Base-by-base conservation (phyloP, 2,329 filamentous ascomycete genomes). In the Apiospora aurea region DNA sequence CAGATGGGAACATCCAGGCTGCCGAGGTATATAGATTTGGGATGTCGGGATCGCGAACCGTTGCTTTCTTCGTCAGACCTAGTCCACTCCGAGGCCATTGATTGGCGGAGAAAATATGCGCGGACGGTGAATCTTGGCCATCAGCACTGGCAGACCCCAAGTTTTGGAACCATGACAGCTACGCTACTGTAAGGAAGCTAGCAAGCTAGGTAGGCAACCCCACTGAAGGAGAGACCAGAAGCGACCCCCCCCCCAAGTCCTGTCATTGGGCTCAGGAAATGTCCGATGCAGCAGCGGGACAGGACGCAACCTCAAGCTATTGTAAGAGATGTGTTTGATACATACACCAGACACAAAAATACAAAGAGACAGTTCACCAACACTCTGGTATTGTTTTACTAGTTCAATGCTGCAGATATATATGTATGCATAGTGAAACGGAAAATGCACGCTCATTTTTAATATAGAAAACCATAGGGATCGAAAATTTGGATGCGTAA, bases 61-160 rank as follows among this genome's bases (percentile, higher is more conserved):
- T 7, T 49, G 21, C 44, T 29, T 29, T 49, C 18, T n/a, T 29
- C 1, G 14, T 26, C 14, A 21, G 24, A 26, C 24, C 53, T 38
- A 29, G 53, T 61, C 8, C 16, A 34, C 14, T 61, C 16, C 16
- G 66, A 18, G 66, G 43, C 3, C 7, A 8, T 4, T 69, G 67
- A 69, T 69, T 69, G 67, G 67, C 44, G 67, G 67, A 69, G 67
- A 69, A 69, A 69, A 69, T 49, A 21, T n/a, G 13, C 4, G 29
- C 43, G 16, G 67, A 49, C 67, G 24, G 67, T 16, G n/a, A 57
- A 57, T 34, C 51, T 57, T 57, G 51, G 49, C 49, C 4, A n/a
- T 11, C 49, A 51, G 49, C 49, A 53, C 24, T 26, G 24, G 51
- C 51, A 53, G 51, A 41, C 57, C 57, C 57, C 57, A 64, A 61